phyloP scores from a whole-genome alignment of 176 grass and related monocot species.

The Aegilops umbellulata region DNA sequence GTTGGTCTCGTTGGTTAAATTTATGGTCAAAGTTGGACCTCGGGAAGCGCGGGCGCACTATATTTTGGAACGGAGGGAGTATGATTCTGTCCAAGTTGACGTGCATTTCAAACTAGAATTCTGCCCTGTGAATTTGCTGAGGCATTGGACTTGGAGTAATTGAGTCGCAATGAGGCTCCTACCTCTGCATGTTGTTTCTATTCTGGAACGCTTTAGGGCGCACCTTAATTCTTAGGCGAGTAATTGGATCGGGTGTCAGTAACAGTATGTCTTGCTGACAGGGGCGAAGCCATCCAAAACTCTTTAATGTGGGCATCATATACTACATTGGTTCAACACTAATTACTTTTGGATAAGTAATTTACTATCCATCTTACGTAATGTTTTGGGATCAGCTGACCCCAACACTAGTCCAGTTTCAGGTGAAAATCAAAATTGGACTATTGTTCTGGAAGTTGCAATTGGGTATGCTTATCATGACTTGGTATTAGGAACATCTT shows the following conservation, averaged over 20 bases:
- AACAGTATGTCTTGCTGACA: neutral
- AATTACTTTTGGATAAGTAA: neutral
- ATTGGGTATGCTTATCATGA: neutral
- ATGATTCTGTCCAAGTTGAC: neutral
- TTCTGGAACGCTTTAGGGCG: neutral
- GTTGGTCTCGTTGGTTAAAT: too few relatives aligned
- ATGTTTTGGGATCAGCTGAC: neutral
- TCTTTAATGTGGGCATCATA: neutral
- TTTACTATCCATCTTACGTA: neutral
- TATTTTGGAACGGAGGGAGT: too few relatives aligned
- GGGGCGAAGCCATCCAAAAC: neutral
- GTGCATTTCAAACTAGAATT: neutral
- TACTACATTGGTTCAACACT: too few relatives aligned
- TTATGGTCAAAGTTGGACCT: too few relatives aligned
- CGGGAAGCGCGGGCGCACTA: too few relatives aligned
- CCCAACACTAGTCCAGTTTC: neutral
- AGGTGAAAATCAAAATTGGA: neutral
- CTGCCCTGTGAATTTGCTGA: neutral
- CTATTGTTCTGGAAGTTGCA: neutral
- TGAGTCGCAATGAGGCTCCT: neutral
- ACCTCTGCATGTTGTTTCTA: neutral
- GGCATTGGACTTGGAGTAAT: neutral
- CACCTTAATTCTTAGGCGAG: neutral
- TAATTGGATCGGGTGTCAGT: neutral
- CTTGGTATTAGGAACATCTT: neutral